A percentile compares a stretch with the other conserved stretches of the same genome.
These are phyloP conservation scores for Ganoderma multipileum DNA, from an alignment of 1,284 basidiomycete species.

Conservation along the genomic window DNA sequence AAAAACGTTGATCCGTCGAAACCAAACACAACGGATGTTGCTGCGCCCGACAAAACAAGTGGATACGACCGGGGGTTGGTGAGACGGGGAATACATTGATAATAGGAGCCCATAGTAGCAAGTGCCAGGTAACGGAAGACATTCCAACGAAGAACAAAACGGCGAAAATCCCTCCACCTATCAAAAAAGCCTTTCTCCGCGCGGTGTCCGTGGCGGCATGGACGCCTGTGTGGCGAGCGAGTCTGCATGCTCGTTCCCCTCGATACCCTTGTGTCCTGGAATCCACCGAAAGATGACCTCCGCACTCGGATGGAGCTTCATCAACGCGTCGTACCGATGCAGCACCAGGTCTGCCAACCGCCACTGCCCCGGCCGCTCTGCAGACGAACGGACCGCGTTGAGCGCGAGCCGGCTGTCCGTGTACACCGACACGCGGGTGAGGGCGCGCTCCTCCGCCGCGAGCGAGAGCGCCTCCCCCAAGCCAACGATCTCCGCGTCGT, in stretches of 20 bases:
- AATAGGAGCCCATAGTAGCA: background rate
- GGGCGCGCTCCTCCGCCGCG: background rate
- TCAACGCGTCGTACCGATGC: background rate
- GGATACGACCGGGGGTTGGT: background rate
- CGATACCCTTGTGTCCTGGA: background rate
- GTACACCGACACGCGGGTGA: constrained; percentile 1
- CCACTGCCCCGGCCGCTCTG: constrained; percentile 4
- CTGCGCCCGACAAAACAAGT: background rate
- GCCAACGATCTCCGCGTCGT: constrained; percentile 7
- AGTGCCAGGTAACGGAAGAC: background rate
- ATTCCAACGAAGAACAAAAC: background rate
- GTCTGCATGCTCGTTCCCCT: constrained; percentile 12
- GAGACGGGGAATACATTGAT: background rate
- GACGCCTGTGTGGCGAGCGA: background rate
- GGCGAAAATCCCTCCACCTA: background rate
- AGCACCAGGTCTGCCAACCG: constrained; percentile 2
- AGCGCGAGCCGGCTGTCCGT: constrained; percentile 5
- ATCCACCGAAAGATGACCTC: constrained; percentile 7
- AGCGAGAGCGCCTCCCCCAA: background rate
- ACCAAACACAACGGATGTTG: background rate
- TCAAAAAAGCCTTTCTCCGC: background rate
- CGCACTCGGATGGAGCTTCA: background rate
- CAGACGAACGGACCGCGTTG: background rate
- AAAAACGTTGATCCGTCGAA: background rate
- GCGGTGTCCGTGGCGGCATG: background rate